Percentiles rank a stretch among this genome's conserved stretches.
These are phyloP conservation scores for Colletotrichum salicis DNA, from an alignment of 2,329 filamentous ascomycete genomes.

Conservation along the genomic window DNA sequence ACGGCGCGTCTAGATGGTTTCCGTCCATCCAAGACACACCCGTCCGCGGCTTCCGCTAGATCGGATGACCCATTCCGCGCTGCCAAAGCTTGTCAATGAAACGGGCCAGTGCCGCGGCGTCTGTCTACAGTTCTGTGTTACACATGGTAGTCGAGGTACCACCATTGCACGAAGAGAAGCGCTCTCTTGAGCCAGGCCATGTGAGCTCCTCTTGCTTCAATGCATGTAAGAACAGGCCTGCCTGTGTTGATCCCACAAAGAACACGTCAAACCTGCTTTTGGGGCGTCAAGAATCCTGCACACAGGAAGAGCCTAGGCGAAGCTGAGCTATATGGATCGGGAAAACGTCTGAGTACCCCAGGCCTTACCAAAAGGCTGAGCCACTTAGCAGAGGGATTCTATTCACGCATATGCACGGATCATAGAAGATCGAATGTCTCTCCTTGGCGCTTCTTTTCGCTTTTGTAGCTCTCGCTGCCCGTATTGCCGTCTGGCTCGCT, in stretches of 20 bases:
- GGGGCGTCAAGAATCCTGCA: not conserved
- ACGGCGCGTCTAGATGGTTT: not conserved
- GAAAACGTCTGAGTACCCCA: not conserved
- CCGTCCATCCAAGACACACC: not conserved
- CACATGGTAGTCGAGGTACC: not conserved
- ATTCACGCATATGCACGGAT: constrained; percentile 12
- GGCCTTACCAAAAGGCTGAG: not conserved
- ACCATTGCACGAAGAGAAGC: not conserved
- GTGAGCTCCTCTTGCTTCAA: not conserved
- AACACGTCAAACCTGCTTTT: constrained; percentile 21
- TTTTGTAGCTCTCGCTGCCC: not conserved
- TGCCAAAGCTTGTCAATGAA: constrained; percentile 13
- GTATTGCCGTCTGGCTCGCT: constrained; percentile 9
- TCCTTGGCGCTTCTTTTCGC: not conserved
- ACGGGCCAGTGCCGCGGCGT: not conserved
- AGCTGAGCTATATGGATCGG: not conserved
- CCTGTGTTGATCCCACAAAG: not conserved
- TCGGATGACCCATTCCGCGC: constrained; percentile 19
- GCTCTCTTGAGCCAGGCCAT: not conserved
- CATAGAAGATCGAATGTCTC: not conserved
- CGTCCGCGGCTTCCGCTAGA: constrained; percentile 1
- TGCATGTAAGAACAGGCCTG: constrained; percentile 1
- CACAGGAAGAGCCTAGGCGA: not conserved
- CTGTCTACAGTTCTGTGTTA: not conserved
- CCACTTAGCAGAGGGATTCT: not conserved